Conservation (phyloP, 768 basidiomycete species). For the Hebeloma cylindrosporum region DNA sequence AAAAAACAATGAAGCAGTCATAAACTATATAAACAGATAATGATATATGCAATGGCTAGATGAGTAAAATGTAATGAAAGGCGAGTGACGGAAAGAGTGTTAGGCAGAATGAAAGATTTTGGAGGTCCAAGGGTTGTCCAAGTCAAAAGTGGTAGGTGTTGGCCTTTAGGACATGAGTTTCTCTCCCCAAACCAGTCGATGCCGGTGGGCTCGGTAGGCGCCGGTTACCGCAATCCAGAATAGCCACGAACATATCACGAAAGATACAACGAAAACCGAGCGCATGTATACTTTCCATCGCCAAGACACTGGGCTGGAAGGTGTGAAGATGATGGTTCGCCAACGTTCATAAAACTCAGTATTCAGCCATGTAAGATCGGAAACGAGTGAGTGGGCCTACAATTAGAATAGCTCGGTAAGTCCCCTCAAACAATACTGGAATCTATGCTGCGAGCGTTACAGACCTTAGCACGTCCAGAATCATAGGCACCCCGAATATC, state of each 20-base stretch:
- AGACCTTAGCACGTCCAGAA: constrained; percentile 66
- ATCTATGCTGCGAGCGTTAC: constrained; percentile 12
- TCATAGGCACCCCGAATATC: constrained; percentile 69
- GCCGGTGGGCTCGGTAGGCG: constrained; percentile 71
- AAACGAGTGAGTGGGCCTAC: constrained; percentile 66
- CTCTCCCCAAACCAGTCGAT: constrained; percentile 79
- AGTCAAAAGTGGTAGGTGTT: background rate
- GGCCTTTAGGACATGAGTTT: constrained; percentile 71
- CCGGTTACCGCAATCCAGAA: constrained; percentile 62
- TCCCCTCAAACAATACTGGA: background rate
- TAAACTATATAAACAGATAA: background rate
- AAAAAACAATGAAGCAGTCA: background rate
- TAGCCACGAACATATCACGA: constrained; percentile 59
- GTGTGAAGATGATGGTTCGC: constrained; percentile 72
- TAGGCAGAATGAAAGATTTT: background rate
- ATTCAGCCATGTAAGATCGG: constrained; percentile 71
- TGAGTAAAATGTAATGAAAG: background rate
- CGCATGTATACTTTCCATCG: constrained; percentile 69
- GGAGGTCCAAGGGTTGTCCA: background rate
- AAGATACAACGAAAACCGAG: constrained; percentile 52
- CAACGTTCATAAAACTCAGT: constrained; percentile 77
- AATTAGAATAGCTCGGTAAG: background rate
- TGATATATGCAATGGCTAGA: background rate
- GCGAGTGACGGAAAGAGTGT: background rate
- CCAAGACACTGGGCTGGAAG: constrained; percentile 69